phyloP scores from a whole-genome alignment of 805 yeast species.

The Priceomyces castillae region DNA sequence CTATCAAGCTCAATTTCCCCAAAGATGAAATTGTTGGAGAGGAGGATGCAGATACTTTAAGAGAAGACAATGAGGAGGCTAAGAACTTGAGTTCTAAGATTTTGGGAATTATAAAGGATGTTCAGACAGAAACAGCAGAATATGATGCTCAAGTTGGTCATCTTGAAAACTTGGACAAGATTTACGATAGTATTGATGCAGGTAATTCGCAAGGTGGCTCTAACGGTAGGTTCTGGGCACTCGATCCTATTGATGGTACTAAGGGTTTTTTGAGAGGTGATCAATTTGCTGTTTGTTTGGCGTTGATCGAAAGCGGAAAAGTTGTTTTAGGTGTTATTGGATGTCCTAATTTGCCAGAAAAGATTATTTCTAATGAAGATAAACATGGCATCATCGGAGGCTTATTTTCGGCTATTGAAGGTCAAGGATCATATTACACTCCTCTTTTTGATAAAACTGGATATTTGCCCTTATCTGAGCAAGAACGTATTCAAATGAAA shows the following conservation, averaged over 20 bases:
- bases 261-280: conserved; percentile 93
- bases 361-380: conserved; percentile 34
- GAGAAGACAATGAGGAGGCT: conserved; percentile 39
- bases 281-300: conserved; percentile 95
- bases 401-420: conserved; percentile 65
- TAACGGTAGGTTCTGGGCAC: conserved; percentile 88
- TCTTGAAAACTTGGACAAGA: conserved; percentile 43
- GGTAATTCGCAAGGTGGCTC: conserved; percentile 81
- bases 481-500: conserved; percentile 50
- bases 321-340: conserved; percentile 93
- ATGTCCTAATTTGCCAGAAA: conserved; percentile 82
- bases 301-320: conserved; percentile 78
- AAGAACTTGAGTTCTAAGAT: conserved; percentile 51
- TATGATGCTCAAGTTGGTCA: conserved; percentile 35
- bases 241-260: conserved; percentile 98
- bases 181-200: conserved; percentile 66
- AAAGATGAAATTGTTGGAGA: conserved; percentile 83
- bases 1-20: conserved; percentile 78
- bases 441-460: conserved; percentile 32
- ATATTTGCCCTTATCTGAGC: conserved; percentile 34
- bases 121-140: conserved; percentile 44
- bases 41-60: conserved; percentile 75
- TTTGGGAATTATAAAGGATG: conserved; percentile 54
- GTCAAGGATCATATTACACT: conserved; percentile 63
- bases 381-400: conserved; percentile 57